These are phyloP conservation scores for Pseudogymnoascus sp. DNA, from an alignment of 2,329 filamentous ascomycete genomes.

Conservation along the genomic window DNA sequence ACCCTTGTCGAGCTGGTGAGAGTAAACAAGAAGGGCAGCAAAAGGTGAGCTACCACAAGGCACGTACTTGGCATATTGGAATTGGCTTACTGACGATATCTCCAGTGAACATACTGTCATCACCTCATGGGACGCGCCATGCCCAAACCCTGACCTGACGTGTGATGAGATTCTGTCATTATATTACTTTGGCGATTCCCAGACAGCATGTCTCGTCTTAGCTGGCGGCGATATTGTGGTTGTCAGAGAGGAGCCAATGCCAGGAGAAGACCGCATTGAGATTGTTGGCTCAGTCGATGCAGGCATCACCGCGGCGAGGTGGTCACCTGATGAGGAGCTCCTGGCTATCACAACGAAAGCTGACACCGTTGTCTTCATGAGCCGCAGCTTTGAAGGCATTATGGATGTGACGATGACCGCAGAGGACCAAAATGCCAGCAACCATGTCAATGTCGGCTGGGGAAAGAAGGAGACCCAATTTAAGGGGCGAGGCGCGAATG, in stretches of 20 bases:
- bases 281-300: slow-evolving; percentile 92
- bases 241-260: slow-evolving; percentile 62
- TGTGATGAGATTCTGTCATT: slow-evolving; percentile 70
- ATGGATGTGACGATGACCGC: slow-evolving; percentile 62
- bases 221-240: slow-evolving; percentile 86
- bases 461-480: slow-evolving; percentile 98
- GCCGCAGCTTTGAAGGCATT: slow-evolving; percentile 76
- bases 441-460: slow-evolving; percentile 95
- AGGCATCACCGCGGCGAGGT: slow-evolving; percentile 79
- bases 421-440: slow-evolving; percentile 79
- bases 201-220: slow-evolving; percentile 72
- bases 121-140: slow-evolving; percentile 83
- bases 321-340: slow-evolving; percentile 93
- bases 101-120: slow-evolving; percentile 38
- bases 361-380: slow-evolving; percentile 83
- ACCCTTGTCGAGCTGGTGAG: slow-evolving; percentile 65
- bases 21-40: slow-evolving; percentile 37
- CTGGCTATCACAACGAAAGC: slow-evolving; percentile 74
- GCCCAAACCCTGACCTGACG: slow-evolving; percentile 64
- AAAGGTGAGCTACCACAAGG: slow-evolving; percentile 24
- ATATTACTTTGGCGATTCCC: slow-evolving; percentile 76
- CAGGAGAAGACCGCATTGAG: slow-evolving; percentile 73
- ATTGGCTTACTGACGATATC: slow-evolving; percentile 9
- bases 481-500: slow-evolving; percentile 79
- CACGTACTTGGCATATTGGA: slow-evolving; percentile 33